Percentiles rank a stretch among this genome's conserved stretches.
phyloP scores from a whole-genome alignment of 192 early-diverging fungal species.

The Mortierella alpina region DNA sequence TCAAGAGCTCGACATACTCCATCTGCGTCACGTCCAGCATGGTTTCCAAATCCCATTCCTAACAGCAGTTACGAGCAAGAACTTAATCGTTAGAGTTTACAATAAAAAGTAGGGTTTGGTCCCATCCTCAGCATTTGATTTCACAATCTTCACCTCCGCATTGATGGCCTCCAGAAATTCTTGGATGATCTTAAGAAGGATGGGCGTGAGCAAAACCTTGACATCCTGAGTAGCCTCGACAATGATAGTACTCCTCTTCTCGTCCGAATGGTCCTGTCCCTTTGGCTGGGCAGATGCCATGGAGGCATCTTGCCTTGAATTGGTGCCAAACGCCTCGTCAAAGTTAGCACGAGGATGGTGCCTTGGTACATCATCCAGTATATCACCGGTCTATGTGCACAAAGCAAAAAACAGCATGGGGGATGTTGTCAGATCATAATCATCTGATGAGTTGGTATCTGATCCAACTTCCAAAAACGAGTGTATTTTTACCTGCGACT shows the following conservation, averaged over 20 bases:
- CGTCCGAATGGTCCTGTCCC: conserved; percentile 39
- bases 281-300: conserved; percentile 42
- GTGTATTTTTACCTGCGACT: conserved; percentile 43
- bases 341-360: conserved; percentile 42
- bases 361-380: conserved; percentile 34
- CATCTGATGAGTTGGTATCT: neutral
- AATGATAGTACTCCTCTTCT: conserved; percentile 59
- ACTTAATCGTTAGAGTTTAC: neutral
- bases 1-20: conserved; percentile 69
- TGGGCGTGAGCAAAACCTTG: conserved; percentile 73
- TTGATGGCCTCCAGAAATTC: conserved; percentile 69
- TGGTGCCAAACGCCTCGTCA: conserved; percentile 32
- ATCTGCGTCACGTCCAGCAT: conserved; percentile 76
- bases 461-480: neutral
- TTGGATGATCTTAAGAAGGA: conserved; percentile 74
- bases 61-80: no score
- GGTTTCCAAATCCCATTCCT: conserved; percentile 73
- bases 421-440: neutral
- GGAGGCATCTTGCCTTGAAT: neutral
- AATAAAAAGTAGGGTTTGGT: neutral
- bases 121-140: neutral
- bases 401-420: neutral
- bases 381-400: conserved; percentile 22
- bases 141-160: conserved; percentile 53
- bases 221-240: conserved; percentile 65